These are phyloP conservation scores for Pichia sp. DNA, from an alignment of 1,139 yeast species.

Conservation along the genomic window DNA sequence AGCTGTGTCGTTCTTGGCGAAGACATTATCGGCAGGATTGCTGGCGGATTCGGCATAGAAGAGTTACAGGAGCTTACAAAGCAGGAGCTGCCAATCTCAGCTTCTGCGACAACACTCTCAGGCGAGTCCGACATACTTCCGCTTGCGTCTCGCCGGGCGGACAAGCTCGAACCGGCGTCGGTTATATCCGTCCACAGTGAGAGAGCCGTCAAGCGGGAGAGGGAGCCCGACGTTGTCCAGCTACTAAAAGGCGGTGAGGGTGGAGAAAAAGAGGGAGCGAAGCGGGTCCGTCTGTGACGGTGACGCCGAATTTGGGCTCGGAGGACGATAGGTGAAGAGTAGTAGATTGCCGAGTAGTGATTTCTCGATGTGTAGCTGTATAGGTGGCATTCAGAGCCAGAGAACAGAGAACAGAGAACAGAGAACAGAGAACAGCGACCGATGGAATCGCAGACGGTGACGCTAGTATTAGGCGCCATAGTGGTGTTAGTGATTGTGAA, in stretches of 20 bases:
- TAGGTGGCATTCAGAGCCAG: neutral
- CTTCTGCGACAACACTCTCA: neutral
- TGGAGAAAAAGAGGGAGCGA: neutral
- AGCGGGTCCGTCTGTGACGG: neutral
- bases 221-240: neutral
- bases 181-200: neutral
- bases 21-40: constrained; percentile 22
- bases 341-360: too few species aligned
- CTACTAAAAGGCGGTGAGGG: neutral
- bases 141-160: neutral
- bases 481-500: constrained; percentile 54
- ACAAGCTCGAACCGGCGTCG: neutral
- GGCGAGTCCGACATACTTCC: neutral
- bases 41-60: constrained; percentile 11
- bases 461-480: constrained; percentile 11
- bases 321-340: too few species aligned
- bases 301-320: neutral
- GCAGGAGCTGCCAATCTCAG: neutral
- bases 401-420: neutral
- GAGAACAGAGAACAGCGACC: neutral
- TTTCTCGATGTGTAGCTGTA: too few species aligned
- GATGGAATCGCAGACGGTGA: constrained; percentile 13
- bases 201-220: neutral
- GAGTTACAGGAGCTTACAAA: neutral
- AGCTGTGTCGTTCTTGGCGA: constrained; percentile 52